Conservation (phyloP, 345 rosid genomes). For the Acer campestre region DNA sequence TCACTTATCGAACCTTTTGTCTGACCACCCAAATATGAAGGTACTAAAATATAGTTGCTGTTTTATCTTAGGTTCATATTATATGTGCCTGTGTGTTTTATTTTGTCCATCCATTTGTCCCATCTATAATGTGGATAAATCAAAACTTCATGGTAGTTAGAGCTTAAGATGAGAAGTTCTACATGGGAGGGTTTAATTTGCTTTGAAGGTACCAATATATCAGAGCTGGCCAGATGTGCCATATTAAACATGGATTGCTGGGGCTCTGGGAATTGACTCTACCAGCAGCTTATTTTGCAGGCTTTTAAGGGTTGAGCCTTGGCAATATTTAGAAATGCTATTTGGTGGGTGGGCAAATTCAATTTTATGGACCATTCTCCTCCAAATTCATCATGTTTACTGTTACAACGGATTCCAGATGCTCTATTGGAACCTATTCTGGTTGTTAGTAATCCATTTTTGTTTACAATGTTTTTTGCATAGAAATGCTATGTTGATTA, state of each 20-base stretch:
- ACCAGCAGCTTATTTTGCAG: background rate
- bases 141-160: conserved; percentile 1
- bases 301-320: conserved; percentile 6
- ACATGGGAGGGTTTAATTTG: background rate
- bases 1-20: conserved; percentile 82
- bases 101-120: background rate
- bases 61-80: background rate
- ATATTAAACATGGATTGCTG: background rate
- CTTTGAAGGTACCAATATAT: background rate
- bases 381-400: background rate
- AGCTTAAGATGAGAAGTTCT: background rate
- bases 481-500: no score
- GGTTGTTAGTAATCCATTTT: no score
- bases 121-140: background rate
- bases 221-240: background rate
- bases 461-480: no score
- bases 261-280: background rate
- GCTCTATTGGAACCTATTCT: background rate
- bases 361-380: background rate
- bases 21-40: conserved; percentile 99
- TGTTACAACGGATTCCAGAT: background rate
- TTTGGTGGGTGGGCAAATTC: background rate
- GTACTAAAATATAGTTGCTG: conserved; percentile 33
- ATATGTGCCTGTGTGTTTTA: background rate
- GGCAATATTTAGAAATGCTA: background rate